These are phyloP conservation scores for Penicillium decumbens DNA, from an alignment of 2,329 filamentous ascomycete genomes.

Conservation along the genomic window DNA sequence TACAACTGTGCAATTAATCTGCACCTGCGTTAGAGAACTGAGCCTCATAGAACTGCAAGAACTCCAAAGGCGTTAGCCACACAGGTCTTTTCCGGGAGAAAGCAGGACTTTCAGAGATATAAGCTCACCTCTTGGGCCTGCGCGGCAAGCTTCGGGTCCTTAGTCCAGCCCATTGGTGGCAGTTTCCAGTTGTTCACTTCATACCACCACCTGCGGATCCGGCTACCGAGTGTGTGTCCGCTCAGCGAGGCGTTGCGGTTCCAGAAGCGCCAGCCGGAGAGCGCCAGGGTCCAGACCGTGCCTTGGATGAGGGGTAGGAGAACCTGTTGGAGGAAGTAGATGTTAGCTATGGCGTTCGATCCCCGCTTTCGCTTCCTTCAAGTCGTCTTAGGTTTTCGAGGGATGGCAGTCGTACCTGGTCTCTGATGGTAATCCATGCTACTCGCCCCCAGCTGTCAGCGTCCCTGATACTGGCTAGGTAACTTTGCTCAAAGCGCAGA, in stretches of 20 bases:
- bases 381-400: not conserved
- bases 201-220: constrained; percentile 89
- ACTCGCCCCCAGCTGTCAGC: constrained; percentile 77
- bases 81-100: constrained; percentile 3
- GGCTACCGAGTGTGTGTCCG: constrained; percentile 71
- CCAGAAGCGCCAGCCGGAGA: constrained; percentile 86
- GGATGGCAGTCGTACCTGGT: constrained; percentile 61
- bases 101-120: not conserved
- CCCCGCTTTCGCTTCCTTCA: not conserved
- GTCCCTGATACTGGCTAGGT: constrained; percentile 78
- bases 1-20: constrained; percentile 20
- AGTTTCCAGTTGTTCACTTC: constrained; percentile 85
- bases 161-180: constrained; percentile 42
- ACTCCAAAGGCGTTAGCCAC: constrained; percentile 32
- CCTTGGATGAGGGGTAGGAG: constrained; percentile 85
- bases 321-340: constrained; percentile 52
- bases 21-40: constrained; percentile 34
- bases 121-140: constrained; percentile 44
- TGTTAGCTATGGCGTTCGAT: constrained; percentile 2
- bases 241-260: constrained; percentile 73
- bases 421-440: constrained; percentile 75
- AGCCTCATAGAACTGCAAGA: constrained; percentile 36
- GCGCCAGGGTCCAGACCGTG: constrained; percentile 76
- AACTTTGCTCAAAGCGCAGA: constrained; percentile 95
- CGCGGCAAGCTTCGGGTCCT: constrained; percentile 32